These are phyloP conservation scores for Acmispon strigosus DNA, from an alignment of 306 rosid genomes.

Conservation along the genomic window DNA sequence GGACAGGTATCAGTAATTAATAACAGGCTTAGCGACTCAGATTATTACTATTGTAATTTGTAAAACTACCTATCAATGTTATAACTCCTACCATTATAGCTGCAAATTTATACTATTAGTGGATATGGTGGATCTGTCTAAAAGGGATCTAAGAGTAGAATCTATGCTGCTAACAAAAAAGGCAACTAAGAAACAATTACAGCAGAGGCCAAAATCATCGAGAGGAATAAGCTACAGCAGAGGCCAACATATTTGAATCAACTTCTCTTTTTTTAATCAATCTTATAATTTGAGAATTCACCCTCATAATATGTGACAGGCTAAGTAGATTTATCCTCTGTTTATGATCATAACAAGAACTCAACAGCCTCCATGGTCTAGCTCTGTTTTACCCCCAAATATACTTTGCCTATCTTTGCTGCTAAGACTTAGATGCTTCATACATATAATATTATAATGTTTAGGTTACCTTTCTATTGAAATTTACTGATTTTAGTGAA, in stretches of 20 bases:
- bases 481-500: neutral
- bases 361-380: too few relatives aligned
- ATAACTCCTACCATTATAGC: neutral
- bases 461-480: neutral
- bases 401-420: too few relatives aligned
- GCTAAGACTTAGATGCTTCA: too few relatives aligned
- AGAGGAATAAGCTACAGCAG: too few relatives aligned
- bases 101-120: neutral
- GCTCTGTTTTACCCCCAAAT: too few relatives aligned
- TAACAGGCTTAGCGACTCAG: neutral
- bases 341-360: neutral
- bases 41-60: neutral
- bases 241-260: too few relatives aligned
- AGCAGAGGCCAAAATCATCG: neutral
- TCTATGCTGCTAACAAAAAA: too few relatives aligned
- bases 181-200: neutral
- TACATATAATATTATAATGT: too few relatives aligned
- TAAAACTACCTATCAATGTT: neutral
- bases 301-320: neutral
- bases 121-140: neutral
- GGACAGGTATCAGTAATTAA: constrained; percentile 17
- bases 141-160: neutral
- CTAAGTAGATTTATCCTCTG: neutral
- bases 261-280: neutral
- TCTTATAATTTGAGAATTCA: neutral